Conservation (phyloP, 768 basidiomycete species). For the Leccinellum luteum region DNA sequence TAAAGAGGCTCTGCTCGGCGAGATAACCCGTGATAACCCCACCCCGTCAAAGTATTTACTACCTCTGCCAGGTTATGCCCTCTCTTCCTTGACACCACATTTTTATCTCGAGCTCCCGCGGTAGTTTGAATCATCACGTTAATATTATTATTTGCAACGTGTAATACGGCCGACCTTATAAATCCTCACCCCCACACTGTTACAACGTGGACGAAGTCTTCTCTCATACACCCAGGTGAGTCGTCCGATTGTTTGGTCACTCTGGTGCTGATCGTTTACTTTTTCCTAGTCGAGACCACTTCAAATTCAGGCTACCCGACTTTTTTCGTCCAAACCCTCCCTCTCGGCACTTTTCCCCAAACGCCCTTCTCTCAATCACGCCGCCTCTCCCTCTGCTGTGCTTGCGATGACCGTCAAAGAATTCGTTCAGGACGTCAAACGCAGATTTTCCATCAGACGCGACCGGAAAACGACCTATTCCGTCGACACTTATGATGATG, state of each 20-base stretch:
- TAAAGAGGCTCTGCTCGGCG: conserved; percentile 6
- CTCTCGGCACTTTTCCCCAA: neutral
- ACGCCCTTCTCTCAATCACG: neutral
- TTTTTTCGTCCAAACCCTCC: neutral
- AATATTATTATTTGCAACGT: conserved; percentile 1
- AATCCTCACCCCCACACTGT: neutral
- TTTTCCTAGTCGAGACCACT: neutral
- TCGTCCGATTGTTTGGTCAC: neutral
- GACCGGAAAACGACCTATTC: conserved; percentile 15
- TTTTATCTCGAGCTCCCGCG: neutral
- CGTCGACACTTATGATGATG: conserved; percentile 13
- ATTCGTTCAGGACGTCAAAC: conserved; percentile 32
- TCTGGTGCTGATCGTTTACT: neutral
- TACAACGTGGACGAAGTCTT: conserved; percentile 6
- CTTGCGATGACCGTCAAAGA: conserved; percentile 28
- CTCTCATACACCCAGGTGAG: neutral
- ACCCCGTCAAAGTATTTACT: neutral
- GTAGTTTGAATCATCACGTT: neutral
- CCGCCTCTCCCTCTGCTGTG: neutral
- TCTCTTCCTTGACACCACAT: neutral
- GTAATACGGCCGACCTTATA: conserved; percentile 2
- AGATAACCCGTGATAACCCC: conserved; percentile 3
- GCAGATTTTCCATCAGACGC: conserved; percentile 28
- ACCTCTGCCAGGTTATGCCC: neutral
- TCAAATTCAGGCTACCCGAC: neutral